phyloP scores from a whole-genome alignment of 1,139 yeast species.

The Meyerozyma guilliermondii region DNA sequence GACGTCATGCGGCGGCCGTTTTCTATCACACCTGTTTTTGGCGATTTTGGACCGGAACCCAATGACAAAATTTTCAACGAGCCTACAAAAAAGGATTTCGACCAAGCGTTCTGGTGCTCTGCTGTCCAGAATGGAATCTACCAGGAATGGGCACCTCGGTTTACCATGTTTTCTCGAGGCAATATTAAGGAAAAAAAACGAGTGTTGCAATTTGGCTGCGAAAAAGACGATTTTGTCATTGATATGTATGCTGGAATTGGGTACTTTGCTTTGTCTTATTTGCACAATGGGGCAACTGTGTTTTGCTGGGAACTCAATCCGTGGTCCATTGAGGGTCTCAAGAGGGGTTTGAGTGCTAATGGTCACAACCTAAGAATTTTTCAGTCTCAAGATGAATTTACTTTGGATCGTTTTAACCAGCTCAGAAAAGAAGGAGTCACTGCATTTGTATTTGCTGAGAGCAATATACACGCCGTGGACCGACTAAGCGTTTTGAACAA shows the following conservation, averaged over 20 bases:
- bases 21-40: constrained; percentile 53
- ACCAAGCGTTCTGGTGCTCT: constrained; percentile 65
- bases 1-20: constrained; percentile 61
- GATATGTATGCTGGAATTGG: constrained; percentile 88
- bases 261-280: constrained; percentile 70
- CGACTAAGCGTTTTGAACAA: constrained; percentile 29
- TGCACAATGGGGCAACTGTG: constrained; percentile 49
- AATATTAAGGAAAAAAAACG: constrained; percentile 79
- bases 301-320: constrained; percentile 85
- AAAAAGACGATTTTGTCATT: constrained; percentile 37
- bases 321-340: constrained; percentile 75
- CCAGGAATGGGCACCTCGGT: constrained; percentile 81
- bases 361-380: constrained; percentile 35
- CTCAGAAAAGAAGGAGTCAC: constrained; percentile 12
- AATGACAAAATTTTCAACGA: constrained; percentile 16
- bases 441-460: constrained; percentile 51
- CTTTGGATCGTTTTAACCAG: constrained; percentile 10
- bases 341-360: constrained; percentile 48
- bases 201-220: constrained; percentile 33
- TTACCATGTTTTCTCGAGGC: constrained; percentile 89
- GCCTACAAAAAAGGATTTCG: constrained; percentile 44
- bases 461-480: constrained; percentile 45
- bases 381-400: constrained; percentile 22
- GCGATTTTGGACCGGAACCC: constrained; percentile 56
- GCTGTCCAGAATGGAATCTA: constrained; percentile 67